Conservation (phyloP, 257 asterid genomes). For the Echium plantagineum region DNA sequence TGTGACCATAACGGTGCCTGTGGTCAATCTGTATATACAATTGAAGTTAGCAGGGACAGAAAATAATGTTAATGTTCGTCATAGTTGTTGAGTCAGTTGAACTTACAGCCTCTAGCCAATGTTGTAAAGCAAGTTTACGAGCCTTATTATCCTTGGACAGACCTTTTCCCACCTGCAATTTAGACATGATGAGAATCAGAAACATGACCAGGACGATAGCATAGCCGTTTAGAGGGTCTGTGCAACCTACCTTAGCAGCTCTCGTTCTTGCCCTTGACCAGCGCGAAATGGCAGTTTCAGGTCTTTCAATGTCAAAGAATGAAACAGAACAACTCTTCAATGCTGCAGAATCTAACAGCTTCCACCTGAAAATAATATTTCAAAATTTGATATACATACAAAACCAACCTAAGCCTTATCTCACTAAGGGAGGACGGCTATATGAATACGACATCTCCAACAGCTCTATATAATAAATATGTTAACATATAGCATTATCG, state of each 20-base stretch:
- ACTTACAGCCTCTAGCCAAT: slow-evolving; percentile 95
- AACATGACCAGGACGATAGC: not conserved
- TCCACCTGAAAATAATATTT: slow-evolving; percentile 57
- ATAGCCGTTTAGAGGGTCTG: not conserved
- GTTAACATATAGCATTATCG: too few species aligned
- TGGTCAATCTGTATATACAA: slow-evolving; percentile 53
- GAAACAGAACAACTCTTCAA: slow-evolving; percentile 63
- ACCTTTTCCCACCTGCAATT: slow-evolving; percentile 71
- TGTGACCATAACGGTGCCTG: slow-evolving; percentile 85
- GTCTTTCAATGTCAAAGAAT: slow-evolving; percentile 62
- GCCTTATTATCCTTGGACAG: slow-evolving; percentile 71
- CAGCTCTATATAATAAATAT: too few species aligned
- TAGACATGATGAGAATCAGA: not conserved
- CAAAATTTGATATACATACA: not conserved
- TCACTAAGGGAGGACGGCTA: too few species aligned
- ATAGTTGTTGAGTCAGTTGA: slow-evolving; percentile 3
- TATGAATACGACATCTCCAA: too few species aligned
- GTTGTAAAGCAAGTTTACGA: slow-evolving; percentile 77
- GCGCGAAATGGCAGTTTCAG: slow-evolving; percentile 60
- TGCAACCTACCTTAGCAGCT: slow-evolving; percentile 55
- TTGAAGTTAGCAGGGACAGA: slow-evolving; percentile 1
- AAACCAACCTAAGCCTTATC: too few species aligned
- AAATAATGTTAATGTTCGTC: not conserved
- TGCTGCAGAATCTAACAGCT: slow-evolving; percentile 70
- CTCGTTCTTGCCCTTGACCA: slow-evolving; percentile 74